Conservation (phyloP, 352 stramenopile genomes). For the Phytophthora rubi region DNA sequence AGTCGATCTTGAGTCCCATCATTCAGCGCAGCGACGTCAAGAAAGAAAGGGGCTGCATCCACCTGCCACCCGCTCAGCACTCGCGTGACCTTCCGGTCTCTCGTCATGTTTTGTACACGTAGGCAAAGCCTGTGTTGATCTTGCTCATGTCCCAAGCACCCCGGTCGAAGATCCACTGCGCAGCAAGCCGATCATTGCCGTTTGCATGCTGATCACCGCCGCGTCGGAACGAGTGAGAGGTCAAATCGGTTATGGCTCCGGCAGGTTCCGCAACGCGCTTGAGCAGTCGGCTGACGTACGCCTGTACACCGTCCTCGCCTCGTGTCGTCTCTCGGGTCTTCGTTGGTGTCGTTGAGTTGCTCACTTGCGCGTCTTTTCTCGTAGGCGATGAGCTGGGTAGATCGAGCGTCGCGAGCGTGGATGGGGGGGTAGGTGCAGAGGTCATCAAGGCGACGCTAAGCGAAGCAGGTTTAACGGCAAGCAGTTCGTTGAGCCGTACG, state of each 20-base stretch:
- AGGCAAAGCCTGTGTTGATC: constrained; percentile 37
- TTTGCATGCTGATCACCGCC: constrained; percentile 37
- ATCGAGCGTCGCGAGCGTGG: too few relatives aligned
- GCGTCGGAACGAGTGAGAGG: constrained; percentile 35
- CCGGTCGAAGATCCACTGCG: constrained; percentile 43
- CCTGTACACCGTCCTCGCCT: neutral
- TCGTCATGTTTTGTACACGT: constrained; percentile 15
- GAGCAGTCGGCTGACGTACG: constrained; percentile 19
- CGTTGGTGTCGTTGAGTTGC: too few relatives aligned
- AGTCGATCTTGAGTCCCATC: constrained; percentile 9
- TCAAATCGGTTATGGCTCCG: constrained; percentile 20
- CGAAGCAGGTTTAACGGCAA: neutral
- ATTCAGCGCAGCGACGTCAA: constrained; percentile 4
- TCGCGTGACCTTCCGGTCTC: constrained; percentile 7
- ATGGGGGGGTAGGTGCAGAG: too few relatives aligned
- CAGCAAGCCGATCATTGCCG: constrained; percentile 7
- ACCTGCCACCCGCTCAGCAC: constrained; percentile 23
- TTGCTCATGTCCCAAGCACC: constrained; percentile 37
- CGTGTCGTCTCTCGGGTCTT: neutral
- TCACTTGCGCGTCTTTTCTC: too few relatives aligned
- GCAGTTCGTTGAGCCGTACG: neutral
- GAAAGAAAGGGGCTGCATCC: constrained; percentile 6
- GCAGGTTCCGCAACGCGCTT: constrained; percentile 7
- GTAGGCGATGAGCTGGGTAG: too few relatives aligned
- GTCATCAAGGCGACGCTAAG: neutral